phyloP scores from a whole-genome alignment of 1,284 basidiomycete genomes.

The Wallemia hederae region DNA sequence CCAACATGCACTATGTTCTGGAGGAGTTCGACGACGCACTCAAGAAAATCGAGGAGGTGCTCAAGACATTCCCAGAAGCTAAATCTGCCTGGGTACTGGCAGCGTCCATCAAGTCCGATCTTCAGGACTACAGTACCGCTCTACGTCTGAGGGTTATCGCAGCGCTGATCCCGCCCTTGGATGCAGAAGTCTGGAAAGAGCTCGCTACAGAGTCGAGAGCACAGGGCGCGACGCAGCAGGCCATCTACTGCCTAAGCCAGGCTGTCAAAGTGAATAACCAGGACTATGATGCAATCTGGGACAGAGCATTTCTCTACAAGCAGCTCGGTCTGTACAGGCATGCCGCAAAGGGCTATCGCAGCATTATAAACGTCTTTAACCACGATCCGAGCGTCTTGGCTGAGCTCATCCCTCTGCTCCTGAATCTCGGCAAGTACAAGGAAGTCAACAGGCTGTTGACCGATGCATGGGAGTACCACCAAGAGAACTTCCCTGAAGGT shows the following conservation, averaged over 20 bases:
- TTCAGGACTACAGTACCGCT: constrained; percentile 35
- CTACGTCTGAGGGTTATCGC: constrained; percentile 66
- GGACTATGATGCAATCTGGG: constrained; percentile 68
- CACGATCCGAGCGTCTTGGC: constrained; percentile 53
- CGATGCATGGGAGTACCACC: constrained; percentile 27
- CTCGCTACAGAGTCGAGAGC: constrained; percentile 44
- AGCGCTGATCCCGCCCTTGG: constrained; percentile 45
- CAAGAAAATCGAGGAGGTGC: constrained; percentile 60
- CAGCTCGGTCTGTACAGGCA: constrained; percentile 30
- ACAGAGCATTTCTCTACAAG: constrained; percentile 52
- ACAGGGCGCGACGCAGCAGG: constrained; percentile 45
- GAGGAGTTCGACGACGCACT: constrained; percentile 38
- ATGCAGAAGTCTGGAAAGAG: constrained; percentile 61
- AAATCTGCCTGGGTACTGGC: constrained; percentile 59
- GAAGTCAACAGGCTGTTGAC: constrained; percentile 36
- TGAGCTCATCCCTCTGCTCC: constrained; percentile 47
- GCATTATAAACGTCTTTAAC: constrained; percentile 43
- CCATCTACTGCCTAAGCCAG: constrained; percentile 71
- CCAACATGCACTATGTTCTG: constrained; percentile 61
- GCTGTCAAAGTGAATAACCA: constrained; percentile 45
- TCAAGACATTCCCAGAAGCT: constrained; percentile 68
- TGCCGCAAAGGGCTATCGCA: constrained; percentile 44
- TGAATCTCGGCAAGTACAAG: constrained; percentile 33
- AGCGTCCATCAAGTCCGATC: constrained; percentile 17
- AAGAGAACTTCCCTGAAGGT: constrained; percentile 16